Base-by-base conservation (phyloP, 73 alveolate species). In the Paramecium caudatum region DNA sequence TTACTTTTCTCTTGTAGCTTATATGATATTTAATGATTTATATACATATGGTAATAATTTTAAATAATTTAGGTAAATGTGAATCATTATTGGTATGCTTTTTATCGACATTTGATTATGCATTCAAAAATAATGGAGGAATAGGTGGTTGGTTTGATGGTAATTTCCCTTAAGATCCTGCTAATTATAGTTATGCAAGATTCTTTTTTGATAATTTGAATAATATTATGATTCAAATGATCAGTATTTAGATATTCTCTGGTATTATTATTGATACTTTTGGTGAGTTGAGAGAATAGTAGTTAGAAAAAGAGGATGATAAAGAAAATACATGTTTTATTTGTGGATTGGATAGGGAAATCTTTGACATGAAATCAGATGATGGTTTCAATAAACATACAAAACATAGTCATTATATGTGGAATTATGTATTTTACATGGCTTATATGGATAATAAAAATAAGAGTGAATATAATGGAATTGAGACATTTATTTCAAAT, bases 181-280 rank as follows among this genome's bases (percentile, higher is more conserved):
- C 47, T 32, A 39, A 63, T 48, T 65, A 68, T 90, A 78, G 90
- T 80, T 74, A 90, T 48, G 84, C 47, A 0, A 91, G 94, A 47
- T 70, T 91, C 47, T 32, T 91, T 16, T 90, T 69, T 34, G 95
- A 91, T 37, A 70, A 85, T 16, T 32, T 80, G 41, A 86, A 70
- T 82, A 50, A 90, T 61, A 70, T 90, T 1, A 47, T 91, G 13
- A 90, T 91, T 10, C 23, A 61, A 33, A 90, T 91, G 47, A 70
- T 91, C 30, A 80, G 91, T 48, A 46, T 90, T 47, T 46, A 90
- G 39, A 87, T 90, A 61, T 65, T 91, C 19, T 87, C 90, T 45
- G 95, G 95, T 91, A 96, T 97, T 91, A 97, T 97, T 91, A 96
- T 96, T 90, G 98, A 95, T 88, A 96, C 97, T 46, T 97, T 97